Base-by-base conservation (phyloP, 371 early-diverging fungal genomes). In the Mortierella sp. region DNA sequence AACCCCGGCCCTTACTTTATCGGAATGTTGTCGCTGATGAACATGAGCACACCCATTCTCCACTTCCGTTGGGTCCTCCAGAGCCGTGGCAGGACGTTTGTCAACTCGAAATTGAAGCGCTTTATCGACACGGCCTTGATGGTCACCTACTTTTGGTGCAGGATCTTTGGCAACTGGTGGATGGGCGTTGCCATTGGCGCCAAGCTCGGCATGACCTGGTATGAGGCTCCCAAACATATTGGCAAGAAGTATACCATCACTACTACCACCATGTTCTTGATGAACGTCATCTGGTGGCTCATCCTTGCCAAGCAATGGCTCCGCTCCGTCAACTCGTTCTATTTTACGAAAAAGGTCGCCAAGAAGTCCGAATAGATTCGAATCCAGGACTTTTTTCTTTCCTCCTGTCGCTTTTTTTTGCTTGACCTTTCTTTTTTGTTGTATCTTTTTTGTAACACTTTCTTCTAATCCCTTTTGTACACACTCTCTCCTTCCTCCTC, bases 131-230 rank as follows among this genome's bases (percentile, higher is more conserved):
- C 86, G 14, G 77, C 82, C n/a, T 44, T 86, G 75, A 19, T 86
- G 69, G 75, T 86, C 46, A 82, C 82, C 11, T 85, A 85, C 72
- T 85, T 85, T 44, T 85, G 86, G 86, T 81, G 81, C 70, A 75
- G 86, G 67, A 76, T 85, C 34, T 76, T 85, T 69, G 86, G 86
- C 48, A 85, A 85, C 48, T 86, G 86, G 85, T 85, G 85, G 85
- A 85, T 85, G 85, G 73, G 81, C 6, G 81, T 81, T 3, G 78
- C 85, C 13, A 81, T 85, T 78, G 81, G 78, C 2, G 74, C 76
- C 70, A 85, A 85, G 79, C 69, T 85, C 31, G 85, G 86, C 19
- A 73, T 85, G 21, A 31, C 71, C 19, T 85, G 87, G 87, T 82
- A 81, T 67, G 76, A 87, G 75, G 77, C 78, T 5, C 82, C 87